A percentile compares a stretch with the other conserved stretches of the same genome.
Evolutionary conservation across 768 basidiomycete genomes (phyloP).

Genomic region (Terana coerulea): DNA sequence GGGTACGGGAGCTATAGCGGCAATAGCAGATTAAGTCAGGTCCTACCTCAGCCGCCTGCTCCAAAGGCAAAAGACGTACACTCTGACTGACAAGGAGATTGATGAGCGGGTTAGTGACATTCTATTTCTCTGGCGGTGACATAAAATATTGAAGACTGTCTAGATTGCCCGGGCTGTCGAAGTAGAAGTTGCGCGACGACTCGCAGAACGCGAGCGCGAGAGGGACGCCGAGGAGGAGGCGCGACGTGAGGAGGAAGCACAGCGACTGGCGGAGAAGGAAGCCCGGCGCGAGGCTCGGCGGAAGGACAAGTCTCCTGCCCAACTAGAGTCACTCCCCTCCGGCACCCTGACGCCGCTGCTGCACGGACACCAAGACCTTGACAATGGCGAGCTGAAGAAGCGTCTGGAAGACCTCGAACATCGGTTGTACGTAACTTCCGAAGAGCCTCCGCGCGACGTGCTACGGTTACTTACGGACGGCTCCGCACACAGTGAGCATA

Average conservation of each 20-base stretch:
- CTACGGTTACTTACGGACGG: background rate
- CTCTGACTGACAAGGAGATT: constrained; percentile 66
- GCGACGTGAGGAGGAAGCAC: constrained; percentile 16
- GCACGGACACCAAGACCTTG: constrained; percentile 63
- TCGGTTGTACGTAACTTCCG: constrained; percentile 64
- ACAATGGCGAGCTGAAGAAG: constrained; percentile 53
- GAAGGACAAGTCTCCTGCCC: constrained; percentile 29
- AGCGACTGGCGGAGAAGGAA: background rate
- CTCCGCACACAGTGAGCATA: constrained; percentile 53
- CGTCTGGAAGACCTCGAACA: constrained; percentile 67
- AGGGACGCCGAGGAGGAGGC: constrained; percentile 20
- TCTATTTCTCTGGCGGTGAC: no score
- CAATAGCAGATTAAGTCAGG: constrained; percentile 6
- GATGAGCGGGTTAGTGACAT: constrained; percentile 69
- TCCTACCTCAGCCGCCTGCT: constrained; percentile 2
- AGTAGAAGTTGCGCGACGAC: constrained; percentile 63
- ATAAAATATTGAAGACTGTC: no score
- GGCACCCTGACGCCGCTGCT: constrained; percentile 59
- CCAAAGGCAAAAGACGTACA: constrained; percentile 14
- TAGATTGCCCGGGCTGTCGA: constrained; percentile 76
- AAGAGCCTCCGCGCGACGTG: constrained; percentile 1
- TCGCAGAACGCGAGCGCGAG: constrained; percentile 38
- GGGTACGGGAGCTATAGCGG: background rate
- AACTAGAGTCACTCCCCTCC: constrained; percentile 30
- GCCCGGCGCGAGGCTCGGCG: constrained; percentile 14